Evolutionary conservation across 345 rosid species (phyloP).

Genomic region (Litchi chinensis): DNA sequence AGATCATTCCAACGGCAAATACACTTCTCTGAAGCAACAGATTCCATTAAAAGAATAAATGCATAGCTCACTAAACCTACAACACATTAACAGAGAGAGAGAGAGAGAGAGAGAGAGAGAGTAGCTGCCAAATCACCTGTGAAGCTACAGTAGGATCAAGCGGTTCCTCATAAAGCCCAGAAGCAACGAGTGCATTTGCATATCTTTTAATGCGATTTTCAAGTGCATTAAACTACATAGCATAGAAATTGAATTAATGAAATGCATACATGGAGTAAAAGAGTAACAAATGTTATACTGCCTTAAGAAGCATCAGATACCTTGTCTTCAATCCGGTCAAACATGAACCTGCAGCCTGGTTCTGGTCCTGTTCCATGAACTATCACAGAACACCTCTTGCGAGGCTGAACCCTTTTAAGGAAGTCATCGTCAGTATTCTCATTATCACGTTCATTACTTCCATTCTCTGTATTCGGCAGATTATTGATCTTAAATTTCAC

Average conservation of each 20-base stretch:
- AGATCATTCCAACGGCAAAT: conserved; percentile 88
- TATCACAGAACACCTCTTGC: conserved; percentile 57
- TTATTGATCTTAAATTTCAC: conserved; percentile 61
- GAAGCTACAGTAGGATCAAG: conserved; percentile 89
- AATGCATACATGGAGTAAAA: conserved; percentile 17
- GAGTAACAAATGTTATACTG: conserved; percentile 12
- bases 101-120: conserved; percentile 3
- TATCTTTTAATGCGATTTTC: conserved; percentile 66
- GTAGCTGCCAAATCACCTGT: conserved; percentile 51
- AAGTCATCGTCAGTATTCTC: conserved; percentile 67
- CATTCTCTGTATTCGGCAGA: conserved; percentile 41
- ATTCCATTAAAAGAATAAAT: conserved; percentile 30
- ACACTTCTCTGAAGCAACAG: conserved; percentile 68
- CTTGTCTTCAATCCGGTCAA: conserved; percentile 83
- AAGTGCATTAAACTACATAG: conserved; percentile 62
- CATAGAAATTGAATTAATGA: conserved; percentile 15
- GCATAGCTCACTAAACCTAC: conserved; percentile 10
- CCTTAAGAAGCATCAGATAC: conserved; percentile 36
- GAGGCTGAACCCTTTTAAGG: conserved; percentile 68
- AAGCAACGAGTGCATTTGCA: conserved; percentile 55
- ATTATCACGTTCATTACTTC: conserved; percentile 29
- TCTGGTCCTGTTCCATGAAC: conserved; percentile 65
- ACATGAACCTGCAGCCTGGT: conserved; percentile 86
- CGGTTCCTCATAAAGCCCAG: conserved; percentile 73
- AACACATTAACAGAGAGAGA: conserved; percentile 1